phyloP scores from a whole-genome alignment of 139 green algal species.

The Volvox africanus region DNA sequence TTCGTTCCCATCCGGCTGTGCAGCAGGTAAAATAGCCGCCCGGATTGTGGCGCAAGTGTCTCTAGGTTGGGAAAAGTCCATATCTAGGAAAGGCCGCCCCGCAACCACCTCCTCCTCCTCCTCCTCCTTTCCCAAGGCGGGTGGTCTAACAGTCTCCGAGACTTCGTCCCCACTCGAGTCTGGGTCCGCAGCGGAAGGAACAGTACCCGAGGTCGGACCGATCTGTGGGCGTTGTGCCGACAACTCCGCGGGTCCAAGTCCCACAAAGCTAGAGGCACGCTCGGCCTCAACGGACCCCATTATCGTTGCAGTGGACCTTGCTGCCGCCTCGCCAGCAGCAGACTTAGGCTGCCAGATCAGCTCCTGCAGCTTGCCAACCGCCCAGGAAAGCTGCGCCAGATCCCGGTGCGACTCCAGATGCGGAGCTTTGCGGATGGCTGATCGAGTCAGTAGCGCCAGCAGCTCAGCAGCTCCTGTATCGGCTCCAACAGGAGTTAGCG shows the following conservation, averaged over 20 bases:
- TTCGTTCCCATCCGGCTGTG: no score
- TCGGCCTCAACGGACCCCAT: no score
- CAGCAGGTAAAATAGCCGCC: not conserved
- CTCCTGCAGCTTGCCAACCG: slow-evolving; percentile 5
- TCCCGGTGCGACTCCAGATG: not conserved
- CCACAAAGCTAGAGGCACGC: no score
- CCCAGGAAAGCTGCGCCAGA: slow-evolving; percentile 41
- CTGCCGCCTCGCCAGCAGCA: not conserved
- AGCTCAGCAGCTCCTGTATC: not conserved
- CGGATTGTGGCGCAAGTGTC: not conserved
- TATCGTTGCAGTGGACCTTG: not conserved
- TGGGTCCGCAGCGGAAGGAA: no score
- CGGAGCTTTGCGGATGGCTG: not conserved
- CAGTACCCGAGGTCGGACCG: no score
- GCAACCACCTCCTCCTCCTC: not conserved
- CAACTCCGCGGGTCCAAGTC: no score
- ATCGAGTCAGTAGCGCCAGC: not conserved
- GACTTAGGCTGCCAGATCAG: not conserved
- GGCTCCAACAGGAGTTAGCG: not conserved
- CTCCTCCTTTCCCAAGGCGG: not conserved
- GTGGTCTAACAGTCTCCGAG: not conserved
- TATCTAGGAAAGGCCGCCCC: no score
- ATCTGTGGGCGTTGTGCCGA: no score
- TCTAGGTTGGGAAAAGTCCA: no score
- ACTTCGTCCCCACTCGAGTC: no score